Evolutionary conservation across 2,329 filamentous ascomycete genomes (phyloP), one percentile per base, ranked within the genome.

Genomic region (Aspergillus eucalypticola): DNA sequence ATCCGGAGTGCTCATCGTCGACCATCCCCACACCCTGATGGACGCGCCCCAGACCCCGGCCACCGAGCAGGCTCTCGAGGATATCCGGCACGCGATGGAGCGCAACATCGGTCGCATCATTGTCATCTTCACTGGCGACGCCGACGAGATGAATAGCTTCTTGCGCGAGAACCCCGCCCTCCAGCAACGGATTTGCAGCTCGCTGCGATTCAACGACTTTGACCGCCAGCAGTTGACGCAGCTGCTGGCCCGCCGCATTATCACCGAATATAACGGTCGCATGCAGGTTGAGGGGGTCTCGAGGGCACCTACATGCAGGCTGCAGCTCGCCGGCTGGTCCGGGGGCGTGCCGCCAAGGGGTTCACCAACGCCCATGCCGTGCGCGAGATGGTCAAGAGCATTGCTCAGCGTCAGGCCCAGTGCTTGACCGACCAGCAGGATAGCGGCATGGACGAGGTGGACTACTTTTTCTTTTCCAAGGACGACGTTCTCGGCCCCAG

Each of bases 251-350:
- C 64, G 63, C 7, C 59, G 59, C 25, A 61, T 67, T 46, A 57
- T 48, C 3, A 51, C 60, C 8, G 60, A 60, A 23, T 67, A 63
- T 15, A 49, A 58, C 21, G 63, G 64, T 25, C 60, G 62, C 23
- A 64, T 67, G 64, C 61, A 65, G 50, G 59, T 67, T n/a, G 66
- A 66, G 29, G 66, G 0, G 66, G 66, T 8, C 56, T 63, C 1
- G 66, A 67, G 4, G 65, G 66, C 19, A 63, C 56, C 2, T 67
- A 67, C 19, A 60, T 67, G 58, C 61, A 63, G 35, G 61, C 62
- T 38, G 64, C 61, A 1, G 64, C 63, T 23, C 64, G 66, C 17
- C 63, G 66, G 29, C 57, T 67, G 23, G 64, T 60, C 39, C 60
- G 59, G 25, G 60, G 57, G n/a, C 61, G 61, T 19, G 61, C 56